Evolutionary conservation across 2,329 filamentous ascomycete species (phyloP), one percentile per base, ranked within the genome.

Genomic region (Alternaria gaisen): DNA sequence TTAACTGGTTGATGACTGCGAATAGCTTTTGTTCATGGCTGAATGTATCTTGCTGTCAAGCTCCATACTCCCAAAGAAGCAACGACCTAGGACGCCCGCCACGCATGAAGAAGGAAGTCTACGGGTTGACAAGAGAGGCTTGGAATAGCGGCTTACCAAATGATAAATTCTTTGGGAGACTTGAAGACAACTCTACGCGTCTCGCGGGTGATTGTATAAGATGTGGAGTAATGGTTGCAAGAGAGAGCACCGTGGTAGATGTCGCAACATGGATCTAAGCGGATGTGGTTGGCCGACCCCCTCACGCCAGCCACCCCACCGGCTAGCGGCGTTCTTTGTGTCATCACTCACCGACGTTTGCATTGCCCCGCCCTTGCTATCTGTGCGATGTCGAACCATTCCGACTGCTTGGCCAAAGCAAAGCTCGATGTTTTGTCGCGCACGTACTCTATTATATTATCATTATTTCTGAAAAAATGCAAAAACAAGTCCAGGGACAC

Each of bases 401-500:
- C 36, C 42, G 30, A 38, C 30, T 8, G 5, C 10, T 36, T 16
- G 18, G 7, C 7, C 22, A 7, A 12, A 36, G 20, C 46, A 11
- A 22, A 22, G 10, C 22, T n/a, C 30, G 24, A 14, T 2, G 1
- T 1, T 11, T 9, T 9, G 14, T 5, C 5, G 0, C 0, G 5
- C 0, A 8, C 0, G 0, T 8, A 22, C 0, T 2, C 1, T n/a
- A 4, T 32, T 57, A 68, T 66, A 54, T 14, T 18, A 0, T 2
- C 3, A 22, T 1, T 20, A 62, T 61, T 51, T 63, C 53, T 1
- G 22, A 32, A 63, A 63, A 46, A 12, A 30, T 11, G 26, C 36
- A 67, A 70, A 70, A 67, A 56, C 58, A 26, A 63, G 59, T 64
- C 65, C 65, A 58, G 57, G 63, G 60, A 55, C 36, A 44, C 55